Percentiles rank a stretch among this genome's conserved stretches.
These are phyloP conservation scores for Penicillium odoratum DNA, from an alignment of 495 filamentous ascomycete species.

Conservation along the genomic window DNA sequence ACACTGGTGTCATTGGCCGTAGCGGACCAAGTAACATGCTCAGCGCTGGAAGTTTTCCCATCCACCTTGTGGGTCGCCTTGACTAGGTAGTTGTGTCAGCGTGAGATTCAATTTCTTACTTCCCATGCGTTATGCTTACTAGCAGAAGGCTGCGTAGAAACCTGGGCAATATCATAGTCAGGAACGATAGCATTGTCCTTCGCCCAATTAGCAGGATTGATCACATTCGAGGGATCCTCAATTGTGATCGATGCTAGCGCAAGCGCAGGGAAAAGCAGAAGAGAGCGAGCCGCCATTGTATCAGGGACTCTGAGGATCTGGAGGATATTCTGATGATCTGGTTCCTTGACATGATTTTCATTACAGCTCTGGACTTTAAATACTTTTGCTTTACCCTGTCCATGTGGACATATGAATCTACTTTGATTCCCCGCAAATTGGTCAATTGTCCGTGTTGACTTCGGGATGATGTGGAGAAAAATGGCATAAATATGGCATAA, in stretches of 20 bases:
- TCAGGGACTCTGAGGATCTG: background rate
- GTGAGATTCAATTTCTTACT: background rate
- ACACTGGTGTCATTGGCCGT: slow-evolving; percentile 24
- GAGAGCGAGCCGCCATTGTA: slow-evolving; percentile 5
- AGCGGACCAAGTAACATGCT: slow-evolving; percentile 18
- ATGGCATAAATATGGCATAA: background rate
- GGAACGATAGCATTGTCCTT: slow-evolving; percentile 18
- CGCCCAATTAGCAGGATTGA: slow-evolving; percentile 9
- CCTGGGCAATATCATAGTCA: slow-evolving; percentile 14
- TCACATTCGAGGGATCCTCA: slow-evolving; percentile 20
- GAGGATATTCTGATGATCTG: background rate
- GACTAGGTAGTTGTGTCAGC: slow-evolving; percentile 5
- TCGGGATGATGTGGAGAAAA: slow-evolving; percentile 12
- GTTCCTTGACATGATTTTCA: background rate
- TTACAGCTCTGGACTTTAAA: background rate
- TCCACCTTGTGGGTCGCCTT: slow-evolving; percentile 11
- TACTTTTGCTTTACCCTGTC: background rate
- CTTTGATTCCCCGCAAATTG: slow-evolving; percentile 1
- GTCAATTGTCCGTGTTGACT: background rate
- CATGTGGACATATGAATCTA: background rate
- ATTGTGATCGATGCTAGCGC: slow-evolving; percentile 14
- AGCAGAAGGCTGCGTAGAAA: slow-evolving; percentile 8
- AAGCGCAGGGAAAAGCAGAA: slow-evolving; percentile 13
- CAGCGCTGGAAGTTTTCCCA: slow-evolving; percentile 1
- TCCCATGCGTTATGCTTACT: slow-evolving; percentile 2